Evolutionary conservation across 495 filamentous ascomycete genomes (phyloP), one percentile per base, ranked within the genome.

Genomic region (Aspergillus cristatus): DNA sequence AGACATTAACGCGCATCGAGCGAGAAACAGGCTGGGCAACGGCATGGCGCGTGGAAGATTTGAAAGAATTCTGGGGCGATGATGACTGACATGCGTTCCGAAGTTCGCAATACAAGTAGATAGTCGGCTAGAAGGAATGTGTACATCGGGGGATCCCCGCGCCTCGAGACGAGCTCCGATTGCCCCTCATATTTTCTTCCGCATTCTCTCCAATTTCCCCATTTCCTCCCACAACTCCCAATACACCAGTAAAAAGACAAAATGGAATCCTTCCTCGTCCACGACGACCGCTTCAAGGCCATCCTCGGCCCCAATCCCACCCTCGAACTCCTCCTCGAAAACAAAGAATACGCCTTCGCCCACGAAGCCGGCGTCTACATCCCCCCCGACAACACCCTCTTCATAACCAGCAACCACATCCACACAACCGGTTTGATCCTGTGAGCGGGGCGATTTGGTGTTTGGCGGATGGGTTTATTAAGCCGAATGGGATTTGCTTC

Each of bases 341-440:
- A 69, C 36, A 32, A 44, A 0, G 32, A 31, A n/a, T 64, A 60
- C 35, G 53, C 62, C 1, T 69, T 64, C 41, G 83, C 82, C 54
- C 71, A 78, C 55, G 71, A 76, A 57, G 74, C 72, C 1, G 77
- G 79, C 34, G 67, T 75, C 35, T 84, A 65, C 53, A 56, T 67
- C 35, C 48, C 47, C 13, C 38, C 40, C 0, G 60, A 59, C 17
- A 64, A 70, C 34, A 59, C 57, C 11, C 60, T 82, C 22, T 82
- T 77, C 58, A 60, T 76, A 38, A 80, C 74, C 20, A 78, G 74
- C 26, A 74, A 74, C 55, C 48, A 45, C 16, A 37, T 34, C 18
- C 28, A 46, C 10, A 29, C 48, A 12, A 12, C 48, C 61, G 73
- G 11, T 76, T 62, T 32, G 56, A 70, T 36, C 60, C 67, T 6